Base-by-base conservation (phyloP, 2,329 filamentous ascomycete genomes). In the Fusarium drepaniforme region DNA sequence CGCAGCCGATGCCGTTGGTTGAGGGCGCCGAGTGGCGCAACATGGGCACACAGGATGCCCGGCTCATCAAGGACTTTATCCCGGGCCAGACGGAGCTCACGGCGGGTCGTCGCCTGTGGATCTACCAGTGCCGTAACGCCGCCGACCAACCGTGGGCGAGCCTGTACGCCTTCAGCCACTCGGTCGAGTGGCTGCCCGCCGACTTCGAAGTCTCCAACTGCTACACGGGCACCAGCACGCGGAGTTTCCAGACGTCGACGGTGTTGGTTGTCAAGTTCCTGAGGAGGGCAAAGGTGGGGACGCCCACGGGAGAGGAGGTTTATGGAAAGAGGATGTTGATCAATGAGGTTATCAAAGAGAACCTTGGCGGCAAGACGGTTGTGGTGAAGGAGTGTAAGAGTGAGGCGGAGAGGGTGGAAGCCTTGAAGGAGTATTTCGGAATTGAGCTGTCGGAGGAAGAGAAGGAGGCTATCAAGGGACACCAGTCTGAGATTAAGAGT, bases 161-260 rank as follows among this genome's bases (percentile, higher is more conserved):
- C 2, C 88, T 86, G 58, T 94, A 94, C 80, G 89, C 87, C 71
- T 95, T 95, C 80, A 87, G 88, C 3, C 90, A 93, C 70, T 73
- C 75, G 8, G 84, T 88, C 18, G 92, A 93, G 80, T 93, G 93
- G 80, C 79, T 90, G 38, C 87, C 86, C 5, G 81, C 84, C 51
- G 92, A 94, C 81, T 93, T 90, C 76, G 86, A 86, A 40, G 84
- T 92, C 8, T 85, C 92, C 84, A 93, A 90, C 80, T 89, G 85
- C 75, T 88, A 79, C 57, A 90, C 88, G 1, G 90, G 88, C 72
- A 86, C 85, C 53, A 84, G 82, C 66, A 81, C 83, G 25, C 79
- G 80, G 35, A 88, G 85, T 66, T 89, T 86, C 79, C 92, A 93
- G 80, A 89, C 87, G 13, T 83, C 85, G 66, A 85, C 79, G 4